Conservation (phyloP, 768 basidiomycete genomes). For the Panus rudis region DNA sequence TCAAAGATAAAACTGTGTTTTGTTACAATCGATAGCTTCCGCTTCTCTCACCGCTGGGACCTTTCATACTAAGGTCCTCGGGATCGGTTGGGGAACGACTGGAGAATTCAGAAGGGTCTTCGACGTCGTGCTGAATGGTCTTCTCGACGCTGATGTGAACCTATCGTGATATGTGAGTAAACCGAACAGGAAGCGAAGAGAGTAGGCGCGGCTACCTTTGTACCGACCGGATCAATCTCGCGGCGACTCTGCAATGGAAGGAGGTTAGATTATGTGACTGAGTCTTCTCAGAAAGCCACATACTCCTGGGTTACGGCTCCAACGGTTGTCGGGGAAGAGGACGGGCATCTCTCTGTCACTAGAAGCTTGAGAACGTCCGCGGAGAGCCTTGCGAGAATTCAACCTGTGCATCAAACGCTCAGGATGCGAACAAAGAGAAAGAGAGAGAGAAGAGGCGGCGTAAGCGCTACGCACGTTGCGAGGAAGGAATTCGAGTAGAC, state of each 20-base stretch:
- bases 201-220: neutral
- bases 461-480: slow-evolving; percentile 15
- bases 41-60: too few species aligned
- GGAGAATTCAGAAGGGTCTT: slow-evolving; percentile 3
- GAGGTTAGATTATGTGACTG: too few species aligned
- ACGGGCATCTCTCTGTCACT: slow-evolving; percentile 5
- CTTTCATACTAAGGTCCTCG: too few species aligned
- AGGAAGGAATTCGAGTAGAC: slow-evolving; percentile 16
- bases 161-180: neutral
- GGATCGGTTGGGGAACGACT: too few species aligned
- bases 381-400: slow-evolving; percentile 7
- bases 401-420: neutral
- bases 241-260: neutral
- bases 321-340: neutral
- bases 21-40: too few species aligned
- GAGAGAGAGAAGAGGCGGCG: too few species aligned
- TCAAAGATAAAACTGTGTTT: too few species aligned
- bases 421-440: neutral
- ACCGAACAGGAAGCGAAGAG: neutral
- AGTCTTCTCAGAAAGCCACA: too few species aligned
- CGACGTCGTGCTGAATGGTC: slow-evolving; percentile 8
- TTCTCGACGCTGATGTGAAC: slow-evolving; percentile 13
- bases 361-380: slow-evolving; percentile 5
- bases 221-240: neutral
- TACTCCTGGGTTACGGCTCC: too few species aligned